Evolutionary conservation across 768 basidiomycete species (phyloP), one percentile per base, ranked within the genome.

Genomic region (Mycena kentingensis): DNA sequence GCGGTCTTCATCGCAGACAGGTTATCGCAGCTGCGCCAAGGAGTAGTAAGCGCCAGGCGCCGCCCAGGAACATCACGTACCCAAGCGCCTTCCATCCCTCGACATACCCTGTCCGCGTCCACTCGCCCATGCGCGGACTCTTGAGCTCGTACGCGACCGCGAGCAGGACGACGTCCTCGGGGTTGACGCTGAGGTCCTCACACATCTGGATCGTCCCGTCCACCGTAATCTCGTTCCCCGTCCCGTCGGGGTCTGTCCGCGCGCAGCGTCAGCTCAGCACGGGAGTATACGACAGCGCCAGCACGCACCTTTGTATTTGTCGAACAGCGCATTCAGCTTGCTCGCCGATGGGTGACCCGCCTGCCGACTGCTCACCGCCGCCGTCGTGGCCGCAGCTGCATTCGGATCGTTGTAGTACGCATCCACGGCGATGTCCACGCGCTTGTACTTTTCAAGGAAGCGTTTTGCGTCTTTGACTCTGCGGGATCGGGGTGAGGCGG

Each of bases 131-230:
- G 53, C 72, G 62, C 0, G 87, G 87, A 4, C 88, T 88, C 63
- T 88, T 85, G 22, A 93, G 78, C 61, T 93, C 89, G 61, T 78
- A 90, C 8, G 92, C 93, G 34, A 96, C 73, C 5, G 88, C 83
- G 36, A 95, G 79, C 46, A 95, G 73, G 7, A 92, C 89, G 21
- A 90, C 85, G 61, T 94, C 89, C 57, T 91, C 90, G 1, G 86
- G 87, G 60, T 89, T 74, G 15, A 90, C 83, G 1, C 64, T 71
- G 1, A 91, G 72, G 60, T 89, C 89, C 59, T 80, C 72, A 55
- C 92, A 91, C 39, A 93, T 71, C 64, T 73, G 77, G 67, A 93
- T 82, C 18, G 93, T 94, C 0, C 92, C 93, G 52, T 93, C 84
- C 24, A 91, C 79, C 3, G 77, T 74, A 57, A 93, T 92, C 48